Conservation (phyloP, 2,329 filamentous ascomycete species). For the Furcasterigmium sp. region DNA sequence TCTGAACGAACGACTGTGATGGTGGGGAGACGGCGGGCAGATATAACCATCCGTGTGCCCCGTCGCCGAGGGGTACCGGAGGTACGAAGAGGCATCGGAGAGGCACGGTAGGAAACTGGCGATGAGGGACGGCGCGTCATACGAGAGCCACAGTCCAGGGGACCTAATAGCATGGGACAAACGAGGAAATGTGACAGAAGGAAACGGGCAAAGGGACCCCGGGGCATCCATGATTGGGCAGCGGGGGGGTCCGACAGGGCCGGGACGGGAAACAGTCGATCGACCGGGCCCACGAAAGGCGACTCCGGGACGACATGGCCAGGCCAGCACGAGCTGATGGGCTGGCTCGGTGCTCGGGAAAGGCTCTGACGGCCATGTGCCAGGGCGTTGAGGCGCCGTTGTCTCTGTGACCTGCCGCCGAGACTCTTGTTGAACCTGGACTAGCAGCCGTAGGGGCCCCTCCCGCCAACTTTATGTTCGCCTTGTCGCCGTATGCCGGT, state of each 20-base stretch:
- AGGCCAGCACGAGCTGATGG: background rate
- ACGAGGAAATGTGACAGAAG: conserved; percentile 1
- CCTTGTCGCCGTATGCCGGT: too few relatives aligned
- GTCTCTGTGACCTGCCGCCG: too few relatives aligned
- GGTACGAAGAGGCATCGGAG: background rate
- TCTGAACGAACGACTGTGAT: background rate
- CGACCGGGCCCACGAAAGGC: background rate
- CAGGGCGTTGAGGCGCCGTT: background rate
- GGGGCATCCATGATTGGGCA: background rate
- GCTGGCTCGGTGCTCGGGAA: background rate
- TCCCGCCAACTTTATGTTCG: too few relatives aligned
- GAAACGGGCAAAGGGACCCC: background rate
- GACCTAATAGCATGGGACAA: background rate
- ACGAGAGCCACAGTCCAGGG: background rate
- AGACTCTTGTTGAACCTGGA: too few relatives aligned
- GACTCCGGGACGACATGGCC: conserved; percentile 1
- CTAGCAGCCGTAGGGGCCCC: too few relatives aligned
- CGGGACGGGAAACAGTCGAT: conserved; percentile 1
- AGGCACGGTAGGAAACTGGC: background rate
- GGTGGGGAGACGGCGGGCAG: background rate
- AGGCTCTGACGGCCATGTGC: background rate
- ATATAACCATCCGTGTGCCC: background rate
- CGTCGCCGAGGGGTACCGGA: background rate
- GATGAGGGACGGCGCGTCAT: conserved; percentile 1
- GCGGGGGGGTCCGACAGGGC: background rate